phyloP scores from a whole-genome alignment of 768 basidiomycete species.

The Phlegmacium glaucopus region DNA sequence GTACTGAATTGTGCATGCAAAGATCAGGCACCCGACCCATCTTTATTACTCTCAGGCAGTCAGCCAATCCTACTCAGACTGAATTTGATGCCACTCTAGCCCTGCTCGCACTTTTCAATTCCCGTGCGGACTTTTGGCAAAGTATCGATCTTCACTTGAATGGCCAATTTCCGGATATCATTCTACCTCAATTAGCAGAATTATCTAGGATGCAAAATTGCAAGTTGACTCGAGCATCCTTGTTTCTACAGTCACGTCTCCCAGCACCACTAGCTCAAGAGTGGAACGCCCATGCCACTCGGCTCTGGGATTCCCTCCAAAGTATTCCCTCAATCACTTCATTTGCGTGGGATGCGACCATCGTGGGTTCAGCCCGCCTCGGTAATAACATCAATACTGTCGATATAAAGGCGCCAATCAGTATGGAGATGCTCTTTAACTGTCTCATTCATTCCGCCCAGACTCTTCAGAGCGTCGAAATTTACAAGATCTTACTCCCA shows the following conservation, averaged over 20 bases:
- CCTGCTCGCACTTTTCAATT: constrained; percentile 1
- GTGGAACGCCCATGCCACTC: neutral
- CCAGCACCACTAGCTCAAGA: neutral
- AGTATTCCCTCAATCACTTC: neutral
- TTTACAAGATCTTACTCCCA: neutral
- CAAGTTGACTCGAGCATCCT: neutral
- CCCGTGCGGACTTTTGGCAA: constrained; percentile 3
- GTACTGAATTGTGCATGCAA: constrained; percentile 6
- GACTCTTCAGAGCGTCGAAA: constrained; percentile 1
- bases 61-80: neutral
- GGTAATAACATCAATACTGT: constrained; percentile 1
- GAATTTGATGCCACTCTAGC: constrained; percentile 1
- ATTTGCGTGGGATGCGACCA: constrained; percentile 2
- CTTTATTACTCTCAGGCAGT: constrained; percentile 6
- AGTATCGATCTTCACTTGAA: constrained; percentile 3
- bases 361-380: neutral
- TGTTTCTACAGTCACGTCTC: neutral
- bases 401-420: constrained; percentile 4
- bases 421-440: neutral
- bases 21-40: neutral
- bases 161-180: neutral
- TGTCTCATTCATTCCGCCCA: neutral
- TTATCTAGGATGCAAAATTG: neutral
- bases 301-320: neutral
- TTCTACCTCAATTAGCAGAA: neutral